These are phyloP conservation scores for Aspergillaceae sp. DNA, from an alignment of 2,329 filamentous ascomycete species.

Conservation along the genomic window DNA sequence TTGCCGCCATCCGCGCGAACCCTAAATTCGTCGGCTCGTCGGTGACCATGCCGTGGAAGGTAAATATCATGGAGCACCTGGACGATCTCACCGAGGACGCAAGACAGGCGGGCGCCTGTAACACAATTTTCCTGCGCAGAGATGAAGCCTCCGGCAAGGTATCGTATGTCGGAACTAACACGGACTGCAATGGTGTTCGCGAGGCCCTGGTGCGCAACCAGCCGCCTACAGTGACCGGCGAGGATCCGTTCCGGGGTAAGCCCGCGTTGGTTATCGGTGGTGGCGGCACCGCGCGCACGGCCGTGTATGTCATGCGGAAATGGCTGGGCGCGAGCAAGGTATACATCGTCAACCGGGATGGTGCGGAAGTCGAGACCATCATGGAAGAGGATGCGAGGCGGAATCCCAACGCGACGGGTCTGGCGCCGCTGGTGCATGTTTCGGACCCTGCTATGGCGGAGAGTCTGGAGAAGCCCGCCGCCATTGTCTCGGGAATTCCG, in stretches of 20 bases:
- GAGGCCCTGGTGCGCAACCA: conserved; percentile 58
- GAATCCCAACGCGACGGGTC: conserved; percentile 33
- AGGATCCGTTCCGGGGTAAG: conserved; percentile 34
- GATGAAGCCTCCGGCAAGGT: conserved; percentile 34
- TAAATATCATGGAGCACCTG: conserved; percentile 63
- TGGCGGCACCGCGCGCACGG: conserved; percentile 68
- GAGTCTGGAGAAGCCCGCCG: conserved; percentile 50
- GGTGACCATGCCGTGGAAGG: conserved; percentile 79
- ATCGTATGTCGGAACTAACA: conserved; percentile 65
- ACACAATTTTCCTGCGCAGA: conserved; percentile 59
- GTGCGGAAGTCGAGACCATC: conserved; percentile 57
- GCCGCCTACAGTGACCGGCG: conserved; percentile 7
- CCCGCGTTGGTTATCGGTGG: conserved; percentile 69
- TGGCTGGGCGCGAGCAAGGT: conserved; percentile 60
- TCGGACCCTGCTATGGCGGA: conserved; percentile 53
- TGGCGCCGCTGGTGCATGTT: conserved; percentile 50
- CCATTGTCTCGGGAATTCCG: conserved; percentile 66
- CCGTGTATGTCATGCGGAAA: conserved; percentile 64
- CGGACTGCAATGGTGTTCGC: conserved; percentile 68
- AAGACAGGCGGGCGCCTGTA: conserved; percentile 65
- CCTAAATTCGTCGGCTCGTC: conserved; percentile 51
- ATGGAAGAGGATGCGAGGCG: conserved; percentile 55
- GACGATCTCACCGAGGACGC: conserved; percentile 67
- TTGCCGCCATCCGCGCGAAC: conserved; percentile 28
- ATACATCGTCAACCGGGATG: conserved; percentile 70